These are phyloP conservation scores for Fusarium sp. DNA, from an alignment of 2,329 filamentous ascomycete genomes.

Conservation along the genomic window DNA sequence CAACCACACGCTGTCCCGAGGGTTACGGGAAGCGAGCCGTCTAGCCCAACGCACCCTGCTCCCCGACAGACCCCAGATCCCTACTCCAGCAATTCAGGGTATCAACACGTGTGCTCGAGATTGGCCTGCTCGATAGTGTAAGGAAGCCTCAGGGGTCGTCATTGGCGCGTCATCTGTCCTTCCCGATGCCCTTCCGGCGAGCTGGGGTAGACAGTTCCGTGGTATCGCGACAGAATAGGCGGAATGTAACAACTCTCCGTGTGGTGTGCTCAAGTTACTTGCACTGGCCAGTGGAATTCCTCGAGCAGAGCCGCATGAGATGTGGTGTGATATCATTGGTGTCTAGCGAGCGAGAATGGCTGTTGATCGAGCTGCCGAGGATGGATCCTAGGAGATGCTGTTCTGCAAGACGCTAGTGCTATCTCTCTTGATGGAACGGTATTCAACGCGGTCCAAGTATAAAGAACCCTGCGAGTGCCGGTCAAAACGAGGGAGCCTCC, in stretches of 20 bases:
- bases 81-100: slow-evolving; percentile 24
- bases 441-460: slow-evolving; percentile 26
- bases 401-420: slow-evolving; percentile 19
- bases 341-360: slow-evolving; percentile 13
- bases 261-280: slow-evolving; percentile 40
- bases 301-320: slow-evolving; percentile 46
- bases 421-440: slow-evolving; percentile 14
- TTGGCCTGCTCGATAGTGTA: slow-evolving; percentile 23
- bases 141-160: slow-evolving; percentile 34
- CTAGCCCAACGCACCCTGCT: slow-evolving; percentile 29
- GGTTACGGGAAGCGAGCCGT: slow-evolving; percentile 34
- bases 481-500: neutral
- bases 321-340: slow-evolving; percentile 51
- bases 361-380: slow-evolving; percentile 35
- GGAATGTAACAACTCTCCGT: slow-evolving; percentile 20
- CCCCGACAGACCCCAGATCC: slow-evolving; percentile 26
- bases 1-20: slow-evolving; percentile 30
- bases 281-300: slow-evolving; percentile 19
- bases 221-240: slow-evolving; percentile 21
- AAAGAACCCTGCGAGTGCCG: slow-evolving; percentile 18
- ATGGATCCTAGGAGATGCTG: slow-evolving; percentile 23
- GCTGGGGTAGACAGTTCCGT: slow-evolving; percentile 28
- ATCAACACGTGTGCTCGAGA: slow-evolving; percentile 43
- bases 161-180: slow-evolving; percentile 41
- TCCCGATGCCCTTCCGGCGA: slow-evolving; percentile 14